Conservation (phyloP, 2,329 filamentous ascomycete genomes). For the Aureobasidium subglaciale region DNA sequence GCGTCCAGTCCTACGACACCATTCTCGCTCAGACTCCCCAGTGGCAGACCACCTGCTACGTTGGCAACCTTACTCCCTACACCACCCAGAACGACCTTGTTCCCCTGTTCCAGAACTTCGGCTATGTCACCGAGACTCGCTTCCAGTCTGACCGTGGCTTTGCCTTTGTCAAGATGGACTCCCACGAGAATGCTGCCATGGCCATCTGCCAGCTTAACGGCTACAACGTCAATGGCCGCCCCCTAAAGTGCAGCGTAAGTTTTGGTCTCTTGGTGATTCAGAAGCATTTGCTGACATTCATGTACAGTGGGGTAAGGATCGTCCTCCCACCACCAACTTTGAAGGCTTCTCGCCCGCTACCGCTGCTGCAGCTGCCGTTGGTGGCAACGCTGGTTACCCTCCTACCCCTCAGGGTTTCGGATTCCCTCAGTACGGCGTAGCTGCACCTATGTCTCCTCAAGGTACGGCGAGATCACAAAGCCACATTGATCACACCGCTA, state of each 20-base stretch:
- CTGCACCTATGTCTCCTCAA: slow-evolving; percentile 56
- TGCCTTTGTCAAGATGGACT: slow-evolving; percentile 99
- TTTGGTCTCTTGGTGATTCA: slow-evolving; percentile 15
- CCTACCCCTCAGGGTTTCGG: slow-evolving; percentile 69
- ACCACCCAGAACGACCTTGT: slow-evolving; percentile 94
- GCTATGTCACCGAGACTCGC: slow-evolving; percentile 91
- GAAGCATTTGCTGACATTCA: slow-evolving; percentile 21
- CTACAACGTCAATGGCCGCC: slow-evolving; percentile 95
- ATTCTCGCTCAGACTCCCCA: slow-evolving; percentile 88
- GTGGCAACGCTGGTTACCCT: slow-evolving; percentile 58
- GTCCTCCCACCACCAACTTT: slow-evolving; percentile 74
- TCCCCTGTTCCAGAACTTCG: slow-evolving; percentile 98
- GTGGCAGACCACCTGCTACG: slow-evolving; percentile 98
- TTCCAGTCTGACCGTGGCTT: slow-evolving; percentile 98
- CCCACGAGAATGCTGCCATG: slow-evolving; percentile 95
- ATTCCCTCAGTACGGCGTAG: slow-evolving; percentile 91
- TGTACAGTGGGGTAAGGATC: slow-evolving; percentile 93
- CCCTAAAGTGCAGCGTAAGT: slow-evolving; percentile 97
- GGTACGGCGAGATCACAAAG: slow-evolving; percentile 32
- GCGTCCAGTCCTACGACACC: slow-evolving; percentile 96
- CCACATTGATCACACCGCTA: slow-evolving; percentile 21
- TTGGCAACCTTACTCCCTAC: slow-evolving; percentile 95
- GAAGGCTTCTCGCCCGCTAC: slow-evolving; percentile 77
- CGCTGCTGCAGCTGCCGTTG: slow-evolving; percentile 58
- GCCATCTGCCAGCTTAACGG: slow-evolving; percentile 96